These are phyloP conservation scores for Pyrenochaeta sp. DNA, from an alignment of 2,329 filamentous ascomycete species.

Conservation along the genomic window DNA sequence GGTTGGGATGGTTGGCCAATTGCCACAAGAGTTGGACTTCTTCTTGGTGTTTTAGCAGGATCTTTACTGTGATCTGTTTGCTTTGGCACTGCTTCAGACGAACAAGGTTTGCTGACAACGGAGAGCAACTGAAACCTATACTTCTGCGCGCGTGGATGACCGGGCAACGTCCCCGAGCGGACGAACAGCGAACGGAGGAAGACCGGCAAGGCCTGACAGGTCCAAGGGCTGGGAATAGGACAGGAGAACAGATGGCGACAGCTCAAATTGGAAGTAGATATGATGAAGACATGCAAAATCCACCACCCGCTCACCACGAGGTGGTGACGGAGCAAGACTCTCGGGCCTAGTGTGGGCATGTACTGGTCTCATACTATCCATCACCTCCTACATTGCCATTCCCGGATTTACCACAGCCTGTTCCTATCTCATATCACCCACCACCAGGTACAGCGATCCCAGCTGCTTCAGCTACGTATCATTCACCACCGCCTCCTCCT, in stretches of 20 bases:
- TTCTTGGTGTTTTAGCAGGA: neutral
- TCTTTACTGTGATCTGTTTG: neutral
- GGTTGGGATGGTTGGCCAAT: neutral
- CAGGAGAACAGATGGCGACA: neutral
- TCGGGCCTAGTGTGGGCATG: neutral
- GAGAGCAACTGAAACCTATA: neutral
- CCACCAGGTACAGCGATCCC: neutral
- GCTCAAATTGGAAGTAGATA: neutral
- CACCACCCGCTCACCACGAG: slow-evolving; percentile 13
- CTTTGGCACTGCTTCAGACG: neutral
- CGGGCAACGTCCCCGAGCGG: neutral
- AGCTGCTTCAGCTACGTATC: neutral
- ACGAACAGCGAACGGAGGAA: neutral
- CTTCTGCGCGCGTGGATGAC: too few species aligned
- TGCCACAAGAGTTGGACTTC: neutral
- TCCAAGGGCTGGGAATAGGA: neutral
- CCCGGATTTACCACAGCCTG: neutral
- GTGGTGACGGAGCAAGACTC: neutral
- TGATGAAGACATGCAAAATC: neutral
- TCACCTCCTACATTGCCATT: too few species aligned
- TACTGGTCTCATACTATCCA: slow-evolving; percentile 5
- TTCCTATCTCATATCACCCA: neutral
- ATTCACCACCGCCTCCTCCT: neutral
- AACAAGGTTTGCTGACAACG: neutral
- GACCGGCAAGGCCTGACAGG: neutral